Percentiles rank a stretch among this genome's conserved stretches.
phyloP scores from a whole-genome alignment of 1,284 basidiomycete genomes.

The Afroboletus lepidellus region DNA sequence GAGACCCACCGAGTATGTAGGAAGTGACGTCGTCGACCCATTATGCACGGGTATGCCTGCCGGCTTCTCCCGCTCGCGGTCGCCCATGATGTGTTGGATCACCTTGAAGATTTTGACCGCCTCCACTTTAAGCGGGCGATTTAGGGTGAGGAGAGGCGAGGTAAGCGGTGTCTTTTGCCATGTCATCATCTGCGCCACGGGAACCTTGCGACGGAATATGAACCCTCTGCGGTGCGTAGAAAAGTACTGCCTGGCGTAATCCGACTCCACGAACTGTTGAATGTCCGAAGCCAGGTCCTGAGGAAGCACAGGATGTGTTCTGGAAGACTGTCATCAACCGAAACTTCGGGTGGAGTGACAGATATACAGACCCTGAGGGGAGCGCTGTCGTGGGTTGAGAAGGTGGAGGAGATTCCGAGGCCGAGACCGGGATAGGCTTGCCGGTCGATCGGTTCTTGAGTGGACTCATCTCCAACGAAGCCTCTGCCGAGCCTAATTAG shows the following conservation, averaged over 20 bases:
- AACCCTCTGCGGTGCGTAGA: slow-evolving; percentile 84
- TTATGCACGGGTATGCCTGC: slow-evolving; percentile 50
- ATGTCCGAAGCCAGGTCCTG: slow-evolving; percentile 79
- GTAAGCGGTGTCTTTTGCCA: slow-evolving; percentile 82
- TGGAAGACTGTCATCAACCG: slow-evolving; percentile 11
- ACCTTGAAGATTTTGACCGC: slow-evolving; percentile 85
- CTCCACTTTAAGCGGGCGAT: slow-evolving; percentile 66
- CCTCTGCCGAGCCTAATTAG: slow-evolving; percentile 43
- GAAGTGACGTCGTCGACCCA: slow-evolving; percentile 54
- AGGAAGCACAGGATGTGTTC: slow-evolving; percentile 56
- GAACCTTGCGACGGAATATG: slow-evolving; percentile 76
- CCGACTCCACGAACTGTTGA: slow-evolving; percentile 78
- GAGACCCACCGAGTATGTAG: slow-evolving; percentile 41
- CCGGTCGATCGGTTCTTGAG: slow-evolving; percentile 59
- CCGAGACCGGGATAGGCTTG: slow-evolving; percentile 68
- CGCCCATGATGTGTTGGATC: slow-evolving; percentile 89
- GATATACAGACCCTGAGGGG: slow-evolving; percentile 57
- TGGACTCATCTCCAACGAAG: slow-evolving; percentile 71
- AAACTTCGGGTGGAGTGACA: neutral
- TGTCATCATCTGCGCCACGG: slow-evolving; percentile 81
- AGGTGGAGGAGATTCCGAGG: slow-evolving; percentile 28
- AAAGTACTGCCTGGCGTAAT: slow-evolving; percentile 85
- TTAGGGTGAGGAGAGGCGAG: slow-evolving; percentile 71
- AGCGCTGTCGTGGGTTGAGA: slow-evolving; percentile 42
- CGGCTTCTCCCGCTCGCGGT: slow-evolving; percentile 71